Conservation (phyloP, 768 basidiomycete species). For the Mycena alexandri region DNA sequence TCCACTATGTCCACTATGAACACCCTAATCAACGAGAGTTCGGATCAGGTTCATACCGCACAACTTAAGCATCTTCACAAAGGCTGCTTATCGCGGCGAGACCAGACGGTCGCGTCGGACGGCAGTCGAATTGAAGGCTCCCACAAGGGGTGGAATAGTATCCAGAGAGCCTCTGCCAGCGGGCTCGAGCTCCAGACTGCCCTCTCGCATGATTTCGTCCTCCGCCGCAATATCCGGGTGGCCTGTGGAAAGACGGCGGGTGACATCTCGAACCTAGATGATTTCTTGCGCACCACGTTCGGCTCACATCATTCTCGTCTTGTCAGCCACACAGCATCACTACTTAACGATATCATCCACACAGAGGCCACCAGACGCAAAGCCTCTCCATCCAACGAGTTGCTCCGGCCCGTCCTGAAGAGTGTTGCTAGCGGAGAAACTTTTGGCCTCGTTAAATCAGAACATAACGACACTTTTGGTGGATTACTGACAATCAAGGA, state of each 20-base stretch:
- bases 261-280: no score
- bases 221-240: conserved; percentile 15
- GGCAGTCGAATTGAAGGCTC: conserved; percentile 30
- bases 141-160: conserved; percentile 33
- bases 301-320: conserved; percentile 11
- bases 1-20: no score
- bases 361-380: not conserved
- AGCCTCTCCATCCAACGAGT: not conserved
- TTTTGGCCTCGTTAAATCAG: conserved; percentile 1
- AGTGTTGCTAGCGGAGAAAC: not conserved
- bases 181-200: conserved; percentile 25
- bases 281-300: conserved; percentile 1
- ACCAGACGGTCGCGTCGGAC: conserved; percentile 16
- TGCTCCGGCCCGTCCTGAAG: not conserved
- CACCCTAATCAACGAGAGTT: no score
- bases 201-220: conserved; percentile 10
- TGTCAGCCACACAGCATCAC: not conserved
- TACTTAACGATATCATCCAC: not conserved
- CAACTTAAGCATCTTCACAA: conserved; percentile 24
- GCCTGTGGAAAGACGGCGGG: not conserved
- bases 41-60: conserved; percentile 27
- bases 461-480: conserved; percentile 9
- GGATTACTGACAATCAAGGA: conserved; percentile 5
- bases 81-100: conserved; percentile 19
- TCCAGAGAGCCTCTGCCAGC: conserved; percentile 22